Evolutionary conservation across 805 yeast genomes (phyloP).

Genomic region (Schwanniomyces vanrijiae): DNA sequence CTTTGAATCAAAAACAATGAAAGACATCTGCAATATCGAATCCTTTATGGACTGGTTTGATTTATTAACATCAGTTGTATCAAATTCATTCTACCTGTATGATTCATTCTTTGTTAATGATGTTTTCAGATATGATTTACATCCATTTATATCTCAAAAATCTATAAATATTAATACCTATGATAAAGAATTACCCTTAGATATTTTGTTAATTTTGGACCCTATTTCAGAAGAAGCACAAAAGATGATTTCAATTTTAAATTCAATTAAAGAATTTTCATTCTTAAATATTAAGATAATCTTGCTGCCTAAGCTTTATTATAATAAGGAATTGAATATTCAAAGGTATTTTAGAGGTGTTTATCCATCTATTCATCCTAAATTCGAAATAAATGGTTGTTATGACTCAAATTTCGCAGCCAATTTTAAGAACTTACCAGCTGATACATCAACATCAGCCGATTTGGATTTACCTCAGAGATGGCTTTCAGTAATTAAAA

Average conservation of each 20-base stretch:
- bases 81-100: constrained; percentile 44
- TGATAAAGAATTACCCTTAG: constrained; percentile 39
- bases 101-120: constrained; percentile 40
- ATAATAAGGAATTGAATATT: constrained; percentile 43
- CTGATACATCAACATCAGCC: constrained; percentile 44
- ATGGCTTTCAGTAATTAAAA: constrained; percentile 64
- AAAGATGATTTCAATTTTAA: constrained; percentile 48
- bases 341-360: constrained; percentile 59
- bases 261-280: constrained; percentile 40
- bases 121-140: constrained; percentile 49
- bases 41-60: constrained; percentile 48
- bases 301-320: constrained; percentile 54
- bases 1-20: constrained; percentile 16
- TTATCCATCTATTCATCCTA: constrained; percentile 30
- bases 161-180: constrained; percentile 22
- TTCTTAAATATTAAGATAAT: constrained; percentile 55
- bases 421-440: constrained; percentile 49
- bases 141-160: constrained; percentile 26
- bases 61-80: constrained; percentile 39
- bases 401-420: constrained; percentile 21
- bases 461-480: constrained; percentile 61
- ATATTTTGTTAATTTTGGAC: constrained; percentile 62
- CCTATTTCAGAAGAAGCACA: constrained; percentile 75
- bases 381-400: constrained; percentile 27
- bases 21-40: constrained; percentile 16